These are phyloP conservation scores for Eucalyptus curtisii DNA, from an alignment of 345 rosid genomes.

Conservation along the genomic window DNA sequence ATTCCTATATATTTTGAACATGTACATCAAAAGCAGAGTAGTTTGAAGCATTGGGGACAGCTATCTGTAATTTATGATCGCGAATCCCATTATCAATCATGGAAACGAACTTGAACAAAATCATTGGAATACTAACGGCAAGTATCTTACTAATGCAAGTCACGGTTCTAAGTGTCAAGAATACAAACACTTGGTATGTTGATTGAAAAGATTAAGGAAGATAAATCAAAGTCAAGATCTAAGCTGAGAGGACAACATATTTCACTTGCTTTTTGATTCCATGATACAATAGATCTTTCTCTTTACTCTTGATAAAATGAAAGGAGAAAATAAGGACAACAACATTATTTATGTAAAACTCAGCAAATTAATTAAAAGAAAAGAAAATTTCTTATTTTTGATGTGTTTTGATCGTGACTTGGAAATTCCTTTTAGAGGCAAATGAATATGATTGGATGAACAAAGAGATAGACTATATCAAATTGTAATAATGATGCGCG, in stretches of 20 bases:
- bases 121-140: not conserved
- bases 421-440: not conserved
- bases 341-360: not conserved
- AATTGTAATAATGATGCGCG: not conserved
- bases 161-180: not conserved
- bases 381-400: too few species aligned
- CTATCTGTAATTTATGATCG: not conserved
- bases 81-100: not conserved
- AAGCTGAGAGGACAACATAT: not conserved
- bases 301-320: rapidly evolving
- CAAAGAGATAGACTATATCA: not conserved
- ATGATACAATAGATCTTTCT: too few species aligned
- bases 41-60: not conserved
- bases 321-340: too few species aligned
- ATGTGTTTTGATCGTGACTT: not conserved
- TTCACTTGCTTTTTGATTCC: not conserved
- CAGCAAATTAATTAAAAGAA: not conserved
- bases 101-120: not conserved
- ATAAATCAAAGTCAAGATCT: not conserved
- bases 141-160: not conserved
- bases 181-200: not conserved
- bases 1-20: not conserved
- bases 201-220: not conserved
- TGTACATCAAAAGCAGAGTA: not conserved
- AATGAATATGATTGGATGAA: not conserved